Evolutionary conservation across 208 protist genomes (phyloP).

Genomic region (Trypanosoma theileri): DNA sequence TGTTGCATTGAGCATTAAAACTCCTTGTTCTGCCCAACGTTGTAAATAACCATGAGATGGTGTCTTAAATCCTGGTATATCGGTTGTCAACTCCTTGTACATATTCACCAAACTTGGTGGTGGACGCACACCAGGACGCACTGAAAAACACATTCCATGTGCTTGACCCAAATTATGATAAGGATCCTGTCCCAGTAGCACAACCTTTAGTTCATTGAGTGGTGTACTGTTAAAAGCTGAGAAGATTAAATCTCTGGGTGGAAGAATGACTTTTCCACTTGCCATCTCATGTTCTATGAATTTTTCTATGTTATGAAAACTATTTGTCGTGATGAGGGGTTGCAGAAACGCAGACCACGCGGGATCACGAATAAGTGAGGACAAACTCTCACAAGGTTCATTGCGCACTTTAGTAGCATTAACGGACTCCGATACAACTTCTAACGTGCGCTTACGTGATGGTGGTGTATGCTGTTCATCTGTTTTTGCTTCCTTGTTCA

Average conservation of each 20-base stretch:
- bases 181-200: conserved; percentile 97
- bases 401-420: background rate
- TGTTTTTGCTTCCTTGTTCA: background rate
- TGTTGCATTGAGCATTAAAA: conserved; percentile 96
- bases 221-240: conserved; percentile 90
- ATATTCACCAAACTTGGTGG: conserved; percentile 95
- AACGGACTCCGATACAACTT: background rate
- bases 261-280: conserved; percentile 66
- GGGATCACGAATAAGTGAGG: conserved; percentile 40
- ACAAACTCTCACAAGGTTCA: conserved; percentile 36
- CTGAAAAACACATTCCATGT: conserved; percentile 97
- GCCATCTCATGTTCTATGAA: conserved; percentile 60
- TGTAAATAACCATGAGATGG: conserved; percentile 94
- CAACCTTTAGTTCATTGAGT: conserved; percentile 90
- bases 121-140: conserved; percentile 81
- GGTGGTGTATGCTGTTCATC: background rate
- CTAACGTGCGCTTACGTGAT: conserved; percentile 7
- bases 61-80: conserved; percentile 80
- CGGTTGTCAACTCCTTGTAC: conserved; percentile 93
- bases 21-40: conserved; percentile 95
- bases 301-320: conserved; percentile 62
- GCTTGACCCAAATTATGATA: conserved; percentile 95
- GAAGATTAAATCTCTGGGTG: conserved; percentile 85
- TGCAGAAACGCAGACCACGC: conserved; percentile 62
- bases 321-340: conserved; percentile 41